Evolutionary conservation across 2,329 filamentous ascomycete genomes (phyloP).

Genomic region (Fusarium irregulare): DNA sequence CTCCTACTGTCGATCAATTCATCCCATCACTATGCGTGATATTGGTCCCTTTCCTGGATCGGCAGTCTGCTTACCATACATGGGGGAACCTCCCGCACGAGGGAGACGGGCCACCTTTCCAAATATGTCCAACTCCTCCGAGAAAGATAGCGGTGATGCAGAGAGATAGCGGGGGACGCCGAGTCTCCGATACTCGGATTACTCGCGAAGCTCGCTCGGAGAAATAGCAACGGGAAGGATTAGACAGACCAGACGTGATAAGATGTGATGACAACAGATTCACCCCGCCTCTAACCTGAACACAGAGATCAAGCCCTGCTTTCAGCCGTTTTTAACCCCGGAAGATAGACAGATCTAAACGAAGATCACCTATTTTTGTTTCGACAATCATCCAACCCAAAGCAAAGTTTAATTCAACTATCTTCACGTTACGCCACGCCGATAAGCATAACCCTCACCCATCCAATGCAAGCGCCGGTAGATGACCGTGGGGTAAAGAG

Average conservation of each 20-base stretch:
- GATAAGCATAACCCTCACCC: background rate
- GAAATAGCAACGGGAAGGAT: slow-evolving; percentile 23
- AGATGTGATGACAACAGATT: slow-evolving; percentile 11
- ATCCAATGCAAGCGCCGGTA: background rate
- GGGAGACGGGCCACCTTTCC: slow-evolving; percentile 4
- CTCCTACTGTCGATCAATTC: slow-evolving; percentile 11
- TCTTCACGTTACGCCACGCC: background rate
- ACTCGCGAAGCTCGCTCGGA: slow-evolving; percentile 13
- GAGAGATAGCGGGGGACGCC: slow-evolving; percentile 13
- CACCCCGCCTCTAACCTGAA: slow-evolving; percentile 4
- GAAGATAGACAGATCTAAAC: background rate
- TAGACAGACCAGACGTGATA: slow-evolving; percentile 12
- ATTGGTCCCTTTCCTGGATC: slow-evolving; percentile 14
- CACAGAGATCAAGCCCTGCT: background rate
- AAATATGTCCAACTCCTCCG: slow-evolving; percentile 4
- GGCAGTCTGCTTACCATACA: background rate
- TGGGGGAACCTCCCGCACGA: slow-evolving; percentile 1
- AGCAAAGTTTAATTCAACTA: background rate
- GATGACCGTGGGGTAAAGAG: slow-evolving; percentile 5
- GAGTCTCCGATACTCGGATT: slow-evolving; percentile 1
- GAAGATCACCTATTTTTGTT: background rate
- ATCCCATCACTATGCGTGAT: slow-evolving; percentile 1
- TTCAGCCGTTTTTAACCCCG: background rate
- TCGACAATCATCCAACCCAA: background rate
- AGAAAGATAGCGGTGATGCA: slow-evolving; percentile 12